These are phyloP conservation scores for Aureobasidium namibiae DNA, from an alignment of 2,329 filamentous ascomycete species.

Conservation along the genomic window DNA sequence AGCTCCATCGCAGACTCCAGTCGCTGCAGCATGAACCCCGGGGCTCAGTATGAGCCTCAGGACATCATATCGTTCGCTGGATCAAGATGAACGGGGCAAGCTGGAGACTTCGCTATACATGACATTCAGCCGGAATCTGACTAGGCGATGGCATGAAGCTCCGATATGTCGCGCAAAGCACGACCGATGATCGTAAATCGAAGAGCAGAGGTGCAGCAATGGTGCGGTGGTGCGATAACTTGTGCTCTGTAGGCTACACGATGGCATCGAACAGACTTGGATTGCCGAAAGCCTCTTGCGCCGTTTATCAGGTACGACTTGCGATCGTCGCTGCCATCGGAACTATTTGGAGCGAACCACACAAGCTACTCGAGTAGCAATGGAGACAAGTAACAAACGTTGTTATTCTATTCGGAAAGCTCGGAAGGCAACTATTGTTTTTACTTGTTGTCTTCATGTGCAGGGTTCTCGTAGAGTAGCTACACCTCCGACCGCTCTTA, in stretches of 20 bases:
- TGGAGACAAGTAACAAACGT: neutral
- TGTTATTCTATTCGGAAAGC: neutral
- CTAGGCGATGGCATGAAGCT: neutral
- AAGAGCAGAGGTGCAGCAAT: neutral
- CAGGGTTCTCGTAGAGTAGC: neutral
- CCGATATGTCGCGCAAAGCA: neutral
- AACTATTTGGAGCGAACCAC: neutral
- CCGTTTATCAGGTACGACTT: neutral
- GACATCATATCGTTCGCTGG: neutral
- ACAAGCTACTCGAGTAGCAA: neutral
- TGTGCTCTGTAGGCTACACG: neutral
- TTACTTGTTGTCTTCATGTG: neutral
- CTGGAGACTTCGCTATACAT: neutral
- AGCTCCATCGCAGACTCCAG: constrained; percentile 4
- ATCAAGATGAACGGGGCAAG: neutral
- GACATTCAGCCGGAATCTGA: neutral
- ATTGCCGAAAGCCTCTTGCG: neutral
- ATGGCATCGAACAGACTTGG: neutral
- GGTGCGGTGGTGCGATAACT: neutral
- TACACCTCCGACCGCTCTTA: neutral
- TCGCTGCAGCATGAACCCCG: neutral
- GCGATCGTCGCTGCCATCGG: neutral
- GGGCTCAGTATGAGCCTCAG: neutral
- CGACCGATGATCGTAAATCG: neutral
- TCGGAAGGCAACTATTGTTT: neutral